Percentiles rank a stretch among this genome's conserved stretches.
phyloP scores from a whole-genome alignment of 1,284 basidiomycete species.

The Ustilago bromivora region DNA sequence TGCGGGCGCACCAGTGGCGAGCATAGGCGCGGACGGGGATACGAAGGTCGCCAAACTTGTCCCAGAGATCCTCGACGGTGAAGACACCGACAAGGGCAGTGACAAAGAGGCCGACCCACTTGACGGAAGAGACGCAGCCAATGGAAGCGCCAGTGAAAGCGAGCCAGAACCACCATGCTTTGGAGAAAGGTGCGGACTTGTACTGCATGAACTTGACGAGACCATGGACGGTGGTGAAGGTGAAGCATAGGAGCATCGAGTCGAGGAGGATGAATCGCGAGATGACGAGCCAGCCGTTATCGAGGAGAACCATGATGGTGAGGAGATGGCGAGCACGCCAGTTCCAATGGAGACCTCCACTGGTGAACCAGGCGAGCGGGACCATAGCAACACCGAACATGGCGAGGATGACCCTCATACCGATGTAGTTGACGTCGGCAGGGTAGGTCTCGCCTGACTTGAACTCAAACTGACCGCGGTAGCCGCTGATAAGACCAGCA shows the following conservation, averaged over 20 bases:
- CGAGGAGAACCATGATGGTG: conserved; percentile 88
- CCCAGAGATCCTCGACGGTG: conserved; percentile 97
- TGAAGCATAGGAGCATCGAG: conserved; percentile 98
- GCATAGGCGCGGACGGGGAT: conserved; percentile 89
- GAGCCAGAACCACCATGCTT: conserved; percentile 98
- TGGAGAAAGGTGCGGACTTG: conserved; percentile 85
- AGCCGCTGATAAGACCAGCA: conserved; percentile 88
- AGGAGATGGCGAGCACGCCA: conserved; percentile 89
- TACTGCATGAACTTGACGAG: conserved; percentile 95
- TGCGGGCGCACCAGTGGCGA: conserved; percentile 89
- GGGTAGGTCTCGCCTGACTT: conserved; percentile 91
- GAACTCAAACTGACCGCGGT: conserved; percentile 92
- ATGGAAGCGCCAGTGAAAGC: conserved; percentile 89
- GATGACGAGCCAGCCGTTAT: conserved; percentile 95
- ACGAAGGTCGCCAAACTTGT: conserved; percentile 94
- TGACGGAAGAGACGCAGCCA: conserved; percentile 95
- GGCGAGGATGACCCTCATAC: conserved; percentile 94
- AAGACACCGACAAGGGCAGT: conserved; percentile 94
- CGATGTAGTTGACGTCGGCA: conserved; percentile 85
- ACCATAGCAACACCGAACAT: conserved; percentile 95
- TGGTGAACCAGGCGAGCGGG: conserved; percentile 94
- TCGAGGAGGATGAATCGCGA: conserved; percentile 97
- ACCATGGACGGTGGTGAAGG: conserved; percentile 94
- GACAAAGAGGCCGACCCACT: conserved; percentile 95
- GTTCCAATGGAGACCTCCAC: conserved; percentile 93